Base-by-base conservation (phyloP, 2,329 filamentous ascomycete genomes). In the Pseudogymnoascus sp. region DNA sequence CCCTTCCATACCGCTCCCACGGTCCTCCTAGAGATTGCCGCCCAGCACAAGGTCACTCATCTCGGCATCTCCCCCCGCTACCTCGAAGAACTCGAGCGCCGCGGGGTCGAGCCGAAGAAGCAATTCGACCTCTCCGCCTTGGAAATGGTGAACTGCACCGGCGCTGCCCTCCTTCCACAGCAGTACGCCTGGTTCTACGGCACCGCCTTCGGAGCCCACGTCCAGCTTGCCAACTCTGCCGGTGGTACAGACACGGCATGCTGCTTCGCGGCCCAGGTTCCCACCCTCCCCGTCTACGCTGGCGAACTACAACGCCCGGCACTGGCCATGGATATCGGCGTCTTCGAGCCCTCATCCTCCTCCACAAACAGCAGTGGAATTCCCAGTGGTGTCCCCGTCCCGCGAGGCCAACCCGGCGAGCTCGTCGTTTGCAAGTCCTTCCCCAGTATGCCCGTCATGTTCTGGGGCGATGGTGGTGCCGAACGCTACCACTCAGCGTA, bases 111-210 rank as follows among this genome's bases (percentile, higher is more conserved):
- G 1, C 89, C 90, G 0, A 1, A 83, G 84, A 3, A 85, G 85
- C 82, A 28, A 21, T 56, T 36, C 23, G 77, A 92, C 66, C 37
- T 40, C 74, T 93, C 37, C 82, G 74, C 73, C 5, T 77, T 93
- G 16, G 76, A 77, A 23, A 74, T 79, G 3, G 88, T 93, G 28
- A 85, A 81, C 1, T 87, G 83, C 62, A 93, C 90, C 0, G 90
- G 90, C 6, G 92, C 92, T 88, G 89, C 93, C 0, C 79, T 93
- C 1, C 84, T 88, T 0, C 84, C 90, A 38, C 82, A 87, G 36
- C 78, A 90, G 37, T 92, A 90, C 70, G 84, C 90, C 70, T 93
- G 90, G 89, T 84, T 86, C 73, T 86, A 86, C 71, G 82, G 84
- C 66, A 70, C 75, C 12, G 82, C 74, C 3, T 93, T 93, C 71